phyloP scores from a whole-genome alignment of 257 asterid species.

The Linaria vulgaris region DNA sequence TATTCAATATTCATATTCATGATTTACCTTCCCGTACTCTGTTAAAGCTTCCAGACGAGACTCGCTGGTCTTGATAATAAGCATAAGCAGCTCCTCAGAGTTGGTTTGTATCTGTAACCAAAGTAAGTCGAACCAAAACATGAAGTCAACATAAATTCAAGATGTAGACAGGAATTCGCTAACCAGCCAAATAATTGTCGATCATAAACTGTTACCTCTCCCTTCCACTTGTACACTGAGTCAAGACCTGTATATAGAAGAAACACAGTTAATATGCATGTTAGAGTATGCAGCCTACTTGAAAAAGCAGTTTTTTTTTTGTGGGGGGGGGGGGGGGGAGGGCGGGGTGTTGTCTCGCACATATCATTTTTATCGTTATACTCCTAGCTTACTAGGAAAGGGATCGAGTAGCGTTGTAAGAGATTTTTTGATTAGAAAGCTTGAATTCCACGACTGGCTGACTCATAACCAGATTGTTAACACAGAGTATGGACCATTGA shows the following conservation, averaged over 20 bases:
- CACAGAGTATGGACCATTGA: not conserved
- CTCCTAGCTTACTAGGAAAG: not conserved
- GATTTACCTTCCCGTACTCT: constrained; percentile 83
- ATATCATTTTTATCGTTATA: not conserved
- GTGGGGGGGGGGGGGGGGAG: too few relatives aligned
- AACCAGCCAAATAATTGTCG: not conserved
- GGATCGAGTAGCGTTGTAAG: too few relatives aligned
- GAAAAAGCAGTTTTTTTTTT: too few relatives aligned
- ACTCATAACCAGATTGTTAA: constrained; percentile 6
- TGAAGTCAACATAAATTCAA: not conserved
- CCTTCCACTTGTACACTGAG: constrained; percentile 89
- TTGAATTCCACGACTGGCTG: not conserved
- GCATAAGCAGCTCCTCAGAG: constrained; percentile 88
- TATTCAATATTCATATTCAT: constrained; percentile 90
- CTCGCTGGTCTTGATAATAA: constrained; percentile 90
- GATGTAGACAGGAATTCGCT: not conserved
- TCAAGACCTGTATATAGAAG: constrained; percentile 64
- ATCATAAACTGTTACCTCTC: constrained; percentile 54
- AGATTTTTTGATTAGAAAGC: not conserved
- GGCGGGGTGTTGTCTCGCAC: too few relatives aligned
- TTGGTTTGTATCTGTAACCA: constrained; percentile 75
- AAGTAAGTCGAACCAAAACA: constrained; percentile 12
- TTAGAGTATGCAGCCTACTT: not conserved
- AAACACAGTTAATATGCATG: constrained; percentile 10
- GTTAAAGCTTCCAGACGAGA: constrained; percentile 83